Evolutionary conservation across 2,329 filamentous ascomycete species (phyloP), one percentile per base, ranked within the genome.

Genomic region (Penicillium digitatum): DNA sequence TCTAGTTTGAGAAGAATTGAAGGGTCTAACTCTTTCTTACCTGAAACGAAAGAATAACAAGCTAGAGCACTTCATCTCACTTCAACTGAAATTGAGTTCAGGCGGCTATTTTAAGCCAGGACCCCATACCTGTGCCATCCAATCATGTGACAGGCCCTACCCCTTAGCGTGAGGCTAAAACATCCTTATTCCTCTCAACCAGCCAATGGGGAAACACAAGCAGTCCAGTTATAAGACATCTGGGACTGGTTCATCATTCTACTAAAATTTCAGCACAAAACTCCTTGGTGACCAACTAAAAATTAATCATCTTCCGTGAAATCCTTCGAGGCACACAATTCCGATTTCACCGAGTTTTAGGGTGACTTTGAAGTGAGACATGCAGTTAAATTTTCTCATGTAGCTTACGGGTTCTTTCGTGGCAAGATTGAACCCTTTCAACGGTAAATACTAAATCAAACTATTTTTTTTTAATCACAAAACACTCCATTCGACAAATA

Each of bases 91-190:
- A 37, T 48, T 18, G 14, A 32, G 14, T 37, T 20, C 38, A 40
- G 5, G 32, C 31, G 32, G 20, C 39, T 50, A 51, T 51, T 51
- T 51, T 39, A 54, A 54, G 47, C 22, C 47, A 26, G 46, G 10
- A 11, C 47, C 20, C 51, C 52, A 49, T 38, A 43, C 9, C 5
- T 31, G 6, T 8, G 10, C 12, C 38, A 12, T 1, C 51, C 44
- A 53, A 48, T 48, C 8, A 42, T 2, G 22, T 6, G 3, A 3
- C 14, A 29, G 2, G 7, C 3, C 8, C 1, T n/a, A 5, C 2
- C 8, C 2, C 26, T 54, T 50, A 54, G 52, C 46, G 38, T 49
- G 52, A 48, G 44, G 51, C 35, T 53, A 29, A 53, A 47, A 12
- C n/a, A 18, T 24, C 29, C 22, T 42, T 47, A 52, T 38, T 52